Percentiles rank a stretch among this genome's conserved stretches.
phyloP scores from a whole-genome alignment of 2,329 filamentous ascomycete genomes.

The Trichoderma sp. region DNA sequence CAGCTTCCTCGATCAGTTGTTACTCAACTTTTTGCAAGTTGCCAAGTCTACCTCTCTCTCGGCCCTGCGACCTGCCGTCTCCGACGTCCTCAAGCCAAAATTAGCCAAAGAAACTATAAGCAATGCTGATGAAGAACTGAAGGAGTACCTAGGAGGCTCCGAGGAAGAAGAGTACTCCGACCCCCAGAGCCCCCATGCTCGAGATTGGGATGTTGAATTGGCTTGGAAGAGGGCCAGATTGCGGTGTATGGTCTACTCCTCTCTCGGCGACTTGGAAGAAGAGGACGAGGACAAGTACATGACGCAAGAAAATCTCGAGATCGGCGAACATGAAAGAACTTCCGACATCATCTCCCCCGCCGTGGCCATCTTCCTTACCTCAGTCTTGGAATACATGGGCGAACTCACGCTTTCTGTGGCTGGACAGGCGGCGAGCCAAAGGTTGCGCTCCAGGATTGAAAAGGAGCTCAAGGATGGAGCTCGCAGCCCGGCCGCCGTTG shows the following conservation, averaged over 20 bases:
- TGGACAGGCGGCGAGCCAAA: constrained; percentile 77
- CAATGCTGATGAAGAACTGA: constrained; percentile 81
- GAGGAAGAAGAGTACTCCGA: constrained; percentile 71
- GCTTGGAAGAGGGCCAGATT: constrained; percentile 92
- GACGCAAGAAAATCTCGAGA: constrained; percentile 72
- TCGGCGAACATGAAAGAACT: constrained; percentile 56
- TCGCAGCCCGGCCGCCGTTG: constrained; percentile 49
- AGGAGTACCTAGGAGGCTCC: constrained; percentile 79
- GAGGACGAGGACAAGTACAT: constrained; percentile 92
- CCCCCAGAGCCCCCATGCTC: constrained; percentile 51
- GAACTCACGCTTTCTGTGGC: constrained; percentile 88
- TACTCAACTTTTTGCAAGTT: constrained; percentile 84
- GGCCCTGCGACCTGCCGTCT: constrained; percentile 76
- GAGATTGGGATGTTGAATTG: constrained; percentile 84
- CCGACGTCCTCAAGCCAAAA: constrained; percentile 84
- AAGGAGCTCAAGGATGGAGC: constrained; percentile 59
- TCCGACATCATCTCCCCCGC: constrained; percentile 80
- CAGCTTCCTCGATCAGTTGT: constrained; percentile 86
- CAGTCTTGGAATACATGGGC: constrained; percentile 89
- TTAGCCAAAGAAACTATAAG: constrained; percentile 82
- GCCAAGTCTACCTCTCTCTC: constrained; percentile 77
- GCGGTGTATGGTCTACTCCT: constrained; percentile 97
- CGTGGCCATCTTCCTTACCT: constrained; percentile 93
- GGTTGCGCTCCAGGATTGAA: constrained; percentile 60
- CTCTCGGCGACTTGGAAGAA: constrained; percentile 94